These are phyloP conservation scores for Penicillium steckii DNA, from an alignment of 495 filamentous ascomycete species.

Conservation along the genomic window DNA sequence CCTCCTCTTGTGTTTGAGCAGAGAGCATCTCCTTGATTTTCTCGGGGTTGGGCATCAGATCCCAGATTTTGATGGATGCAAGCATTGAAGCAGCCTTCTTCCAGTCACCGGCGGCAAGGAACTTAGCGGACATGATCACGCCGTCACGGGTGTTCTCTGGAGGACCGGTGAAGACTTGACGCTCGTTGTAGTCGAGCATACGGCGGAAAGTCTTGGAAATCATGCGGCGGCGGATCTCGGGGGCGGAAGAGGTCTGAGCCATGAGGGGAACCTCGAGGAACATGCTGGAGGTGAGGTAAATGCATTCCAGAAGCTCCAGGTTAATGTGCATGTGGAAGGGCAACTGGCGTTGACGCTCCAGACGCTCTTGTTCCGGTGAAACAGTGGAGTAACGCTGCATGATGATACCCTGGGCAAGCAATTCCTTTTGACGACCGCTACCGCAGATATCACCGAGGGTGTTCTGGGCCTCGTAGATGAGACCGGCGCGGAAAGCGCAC, in stretches of 20 bases:
- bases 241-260: slow-evolving; percentile 92
- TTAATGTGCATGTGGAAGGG: slow-evolving; percentile 99
- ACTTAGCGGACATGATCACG: slow-evolving; percentile 98
- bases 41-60: slow-evolving; percentile 81
- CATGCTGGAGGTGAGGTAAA: slow-evolving; percentile 98
- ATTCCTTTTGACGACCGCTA: slow-evolving; percentile 94
- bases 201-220: slow-evolving; percentile 99
- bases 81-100: slow-evolving; percentile 92
- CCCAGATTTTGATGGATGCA: slow-evolving; percentile 98
- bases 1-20: slow-evolving; percentile 97
- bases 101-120: slow-evolving; percentile 95
- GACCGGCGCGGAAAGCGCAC: slow-evolving; percentile 93
- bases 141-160: slow-evolving; percentile 98
- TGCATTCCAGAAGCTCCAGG: slow-evolving; percentile 94
- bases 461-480: slow-evolving; percentile 96
- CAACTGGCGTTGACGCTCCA: slow-evolving; percentile 93
- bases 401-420: slow-evolving; percentile 96
- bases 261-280: slow-evolving; percentile 96
- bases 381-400: slow-evolving; percentile 95
- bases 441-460: slow-evolving; percentile 97
- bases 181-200: slow-evolving; percentile 98
- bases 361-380: slow-evolving; percentile 92
- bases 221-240: slow-evolving; percentile 94
- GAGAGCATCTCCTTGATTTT: slow-evolving; percentile 96
- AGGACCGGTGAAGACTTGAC: slow-evolving; percentile 97